Evolutionary conservation across 2,329 filamentous ascomycete genomes (phyloP).

Genomic region (Claviceps humidiphila): DNA sequence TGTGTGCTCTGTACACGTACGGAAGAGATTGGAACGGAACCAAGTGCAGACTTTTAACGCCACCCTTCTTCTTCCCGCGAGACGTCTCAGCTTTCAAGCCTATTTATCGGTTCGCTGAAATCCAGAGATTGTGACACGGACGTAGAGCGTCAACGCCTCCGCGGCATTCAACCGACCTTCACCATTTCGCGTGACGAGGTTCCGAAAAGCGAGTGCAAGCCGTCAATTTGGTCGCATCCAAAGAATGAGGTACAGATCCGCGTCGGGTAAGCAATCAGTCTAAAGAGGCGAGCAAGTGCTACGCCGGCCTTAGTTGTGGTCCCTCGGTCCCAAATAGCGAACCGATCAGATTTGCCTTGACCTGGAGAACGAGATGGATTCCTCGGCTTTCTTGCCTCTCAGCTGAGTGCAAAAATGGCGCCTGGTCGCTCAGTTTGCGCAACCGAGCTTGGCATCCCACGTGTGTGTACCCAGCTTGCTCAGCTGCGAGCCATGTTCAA

Average conservation of each 20-base stretch:
- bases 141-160: background rate
- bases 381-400: too few species aligned
- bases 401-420: too few species aligned
- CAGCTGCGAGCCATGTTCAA: too few species aligned
- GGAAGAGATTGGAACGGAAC: too few species aligned
- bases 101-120: background rate
- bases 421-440: too few species aligned
- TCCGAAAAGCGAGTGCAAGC: background rate
- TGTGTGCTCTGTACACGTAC: too few species aligned
- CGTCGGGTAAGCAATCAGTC: background rate
- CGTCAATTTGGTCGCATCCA: background rate
- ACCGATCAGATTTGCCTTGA: background rate
- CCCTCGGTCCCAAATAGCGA: background rate
- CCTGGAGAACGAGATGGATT: too few species aligned
- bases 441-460: too few species aligned
- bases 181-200: background rate
- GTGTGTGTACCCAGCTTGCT: too few species aligned
- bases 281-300: background rate
- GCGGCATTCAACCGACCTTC: background rate
- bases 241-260: background rate
- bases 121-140: background rate
- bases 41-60: too few species aligned
- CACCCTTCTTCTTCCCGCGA: background rate
- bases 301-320: background rate
- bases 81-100: background rate